Evolutionary conservation across 2,329 filamentous ascomycete genomes (phyloP).

Genomic region (Onygenales sp.): DNA sequence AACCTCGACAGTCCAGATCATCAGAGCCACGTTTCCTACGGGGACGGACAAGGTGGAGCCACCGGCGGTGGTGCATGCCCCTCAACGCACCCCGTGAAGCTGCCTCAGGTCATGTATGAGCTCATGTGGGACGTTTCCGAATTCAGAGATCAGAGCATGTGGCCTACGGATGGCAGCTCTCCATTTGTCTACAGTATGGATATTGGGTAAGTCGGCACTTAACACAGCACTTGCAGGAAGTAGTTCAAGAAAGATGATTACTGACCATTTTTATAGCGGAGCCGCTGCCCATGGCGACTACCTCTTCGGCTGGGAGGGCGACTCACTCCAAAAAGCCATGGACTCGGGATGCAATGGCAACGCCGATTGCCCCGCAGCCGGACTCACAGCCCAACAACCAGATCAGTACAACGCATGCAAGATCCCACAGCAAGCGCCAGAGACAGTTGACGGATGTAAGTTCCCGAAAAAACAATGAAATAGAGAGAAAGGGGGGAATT

Average conservation of each 20-base stretch:
- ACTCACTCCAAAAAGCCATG: neutral
- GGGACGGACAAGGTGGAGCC: conserved; percentile 11
- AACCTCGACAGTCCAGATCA: conserved; percentile 21
- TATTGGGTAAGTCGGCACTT: neutral
- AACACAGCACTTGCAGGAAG: neutral
- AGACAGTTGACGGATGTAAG: neutral
- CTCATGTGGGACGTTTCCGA: conserved; percentile 37
- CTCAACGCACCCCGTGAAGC: conserved; percentile 38
- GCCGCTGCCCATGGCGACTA: neutral
- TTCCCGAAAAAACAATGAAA: neutral
- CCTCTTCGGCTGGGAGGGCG: neutral
- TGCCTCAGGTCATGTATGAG: conserved; percentile 52
- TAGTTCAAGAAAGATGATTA: neutral
- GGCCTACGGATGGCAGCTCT: neutral
- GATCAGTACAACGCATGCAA: neutral
- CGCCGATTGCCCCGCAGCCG: neutral
- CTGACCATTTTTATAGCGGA: neutral
- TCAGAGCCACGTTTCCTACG: conserved; percentile 23
- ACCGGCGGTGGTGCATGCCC: conserved; percentile 17
- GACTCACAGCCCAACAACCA: neutral
- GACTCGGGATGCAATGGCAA: neutral
- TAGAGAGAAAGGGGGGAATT: neutral
- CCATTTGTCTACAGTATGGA: neutral
- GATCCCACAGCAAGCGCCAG: neutral
- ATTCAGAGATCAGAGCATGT: neutral